Percentiles rank a stretch among this genome's conserved stretches.
phyloP scores from a whole-genome alignment of 2,329 filamentous ascomycete genomes.

The Arthrobotrys sinensis region DNA sequence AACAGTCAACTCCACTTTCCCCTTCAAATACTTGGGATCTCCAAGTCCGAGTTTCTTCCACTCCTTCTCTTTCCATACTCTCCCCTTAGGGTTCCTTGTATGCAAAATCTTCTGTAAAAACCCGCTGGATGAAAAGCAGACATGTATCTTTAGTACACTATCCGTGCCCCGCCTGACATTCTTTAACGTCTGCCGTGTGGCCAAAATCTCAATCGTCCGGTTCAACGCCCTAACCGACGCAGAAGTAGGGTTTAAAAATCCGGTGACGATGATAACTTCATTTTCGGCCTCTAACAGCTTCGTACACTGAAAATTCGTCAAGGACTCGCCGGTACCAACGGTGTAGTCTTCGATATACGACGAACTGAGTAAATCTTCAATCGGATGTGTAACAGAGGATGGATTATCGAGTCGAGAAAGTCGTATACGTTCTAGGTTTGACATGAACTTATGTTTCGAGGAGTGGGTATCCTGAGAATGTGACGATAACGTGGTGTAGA shows the following conservation, averaged over 20 bases:
- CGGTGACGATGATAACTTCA: conserved; percentile 83
- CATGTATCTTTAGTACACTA: conserved; percentile 74
- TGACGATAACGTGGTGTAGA: conserved; percentile 40
- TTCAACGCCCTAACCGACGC: conserved; percentile 72
- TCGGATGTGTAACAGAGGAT: conserved; percentile 19
- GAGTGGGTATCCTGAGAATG: conserved; percentile 23
- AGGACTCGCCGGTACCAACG: conserved; percentile 72
- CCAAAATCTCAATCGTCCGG: conserved; percentile 73
- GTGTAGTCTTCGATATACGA: conserved; percentile 37
- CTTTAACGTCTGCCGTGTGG: conserved; percentile 70
- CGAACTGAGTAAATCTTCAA: conserved; percentile 44
- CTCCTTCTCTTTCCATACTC: conserved; percentile 73
- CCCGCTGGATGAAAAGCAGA: conserved; percentile 83
- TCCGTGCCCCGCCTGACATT: conserved; percentile 61
- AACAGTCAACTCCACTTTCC: conserved; percentile 77
- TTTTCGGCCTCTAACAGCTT: conserved; percentile 74
- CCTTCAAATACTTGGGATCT: conserved; percentile 72
- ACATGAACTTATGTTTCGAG: conserved; percentile 8
- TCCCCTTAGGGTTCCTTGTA: conserved; percentile 68
- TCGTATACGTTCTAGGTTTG: conserved; percentile 5
- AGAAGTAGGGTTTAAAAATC: conserved; percentile 83
- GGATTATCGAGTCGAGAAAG: conserved; percentile 39
- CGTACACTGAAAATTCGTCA: conserved; percentile 74
- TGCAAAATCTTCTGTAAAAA: conserved; percentile 83
- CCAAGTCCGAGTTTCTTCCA: conserved; percentile 78